These are phyloP conservation scores for Euphorbia schlechtendalii DNA, from an alignment of 441 rosid species.

Conservation along the genomic window DNA sequence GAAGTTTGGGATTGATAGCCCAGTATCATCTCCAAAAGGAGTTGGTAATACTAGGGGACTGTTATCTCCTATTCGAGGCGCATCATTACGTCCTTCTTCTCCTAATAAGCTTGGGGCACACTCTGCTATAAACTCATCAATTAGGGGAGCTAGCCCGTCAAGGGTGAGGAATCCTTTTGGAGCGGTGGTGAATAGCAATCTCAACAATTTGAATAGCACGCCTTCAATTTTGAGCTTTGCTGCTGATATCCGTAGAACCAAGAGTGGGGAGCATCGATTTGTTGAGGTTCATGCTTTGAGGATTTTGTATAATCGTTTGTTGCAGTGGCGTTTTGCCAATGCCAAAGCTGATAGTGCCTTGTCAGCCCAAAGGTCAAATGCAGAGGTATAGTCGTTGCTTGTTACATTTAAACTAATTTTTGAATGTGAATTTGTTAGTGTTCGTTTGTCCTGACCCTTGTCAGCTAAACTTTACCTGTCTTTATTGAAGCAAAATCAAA, in stretches of 20 bases:
- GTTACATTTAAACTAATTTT: not conserved
- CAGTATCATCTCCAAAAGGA: conserved; percentile 48
- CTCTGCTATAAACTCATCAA: conserved; percentile 32
- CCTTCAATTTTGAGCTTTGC: conserved; percentile 72
- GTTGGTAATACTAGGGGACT: conserved; percentile 36
- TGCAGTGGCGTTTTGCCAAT: conserved; percentile 82
- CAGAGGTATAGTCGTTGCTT: conserved; percentile 54
- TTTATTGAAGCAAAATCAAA: too few relatives aligned
- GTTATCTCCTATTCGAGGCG: conserved; percentile 47
- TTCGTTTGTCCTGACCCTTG: too few relatives aligned
- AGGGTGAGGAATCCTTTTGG: conserved; percentile 46
- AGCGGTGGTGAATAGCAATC: conserved; percentile 29
- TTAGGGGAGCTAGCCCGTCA: conserved; percentile 68
- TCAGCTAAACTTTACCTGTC: too few relatives aligned
- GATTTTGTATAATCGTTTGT: conserved; percentile 57
- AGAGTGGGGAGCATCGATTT: conserved; percentile 52
- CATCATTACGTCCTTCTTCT: conserved; percentile 53
- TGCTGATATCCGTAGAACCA: conserved; percentile 68
- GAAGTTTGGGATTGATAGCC: conserved; percentile 46
- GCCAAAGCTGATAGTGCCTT: conserved; percentile 62
- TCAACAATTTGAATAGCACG: conserved; percentile 22
- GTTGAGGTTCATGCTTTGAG: conserved; percentile 63
- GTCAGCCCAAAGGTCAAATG: conserved; percentile 45
- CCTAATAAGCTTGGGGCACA: conserved; percentile 47
- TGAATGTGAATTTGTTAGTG: too few relatives aligned